phyloP scores from a whole-genome alignment of 257 asterid species.

The Solanum chiquidenum region DNA sequence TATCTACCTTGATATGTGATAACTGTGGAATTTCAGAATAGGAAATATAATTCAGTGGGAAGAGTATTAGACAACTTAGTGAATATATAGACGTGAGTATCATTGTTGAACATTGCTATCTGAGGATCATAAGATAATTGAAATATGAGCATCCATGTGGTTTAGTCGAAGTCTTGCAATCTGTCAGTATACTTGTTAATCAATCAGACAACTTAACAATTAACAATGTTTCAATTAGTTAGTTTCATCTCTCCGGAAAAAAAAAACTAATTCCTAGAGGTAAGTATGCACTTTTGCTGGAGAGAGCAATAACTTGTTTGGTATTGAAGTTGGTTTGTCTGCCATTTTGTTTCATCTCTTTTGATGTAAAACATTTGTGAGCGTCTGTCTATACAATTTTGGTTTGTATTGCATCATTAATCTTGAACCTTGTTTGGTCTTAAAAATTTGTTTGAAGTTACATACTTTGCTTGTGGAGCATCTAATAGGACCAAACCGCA shows the following conservation, averaged over 20 bases:
- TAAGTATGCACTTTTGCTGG: background rate
- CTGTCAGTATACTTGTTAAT: background rate
- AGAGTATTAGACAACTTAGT: background rate
- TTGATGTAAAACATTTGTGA: background rate
- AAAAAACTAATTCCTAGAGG: background rate
- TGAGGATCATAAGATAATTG: background rate
- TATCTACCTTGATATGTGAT: background rate
- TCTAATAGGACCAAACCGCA: background rate
- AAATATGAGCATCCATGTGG: background rate
- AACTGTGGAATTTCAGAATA: background rate
- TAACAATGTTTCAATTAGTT: background rate
- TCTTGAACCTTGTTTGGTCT: background rate
- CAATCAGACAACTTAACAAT: background rate
- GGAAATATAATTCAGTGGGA: background rate
- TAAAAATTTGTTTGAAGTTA: background rate
- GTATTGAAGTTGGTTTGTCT: background rate
- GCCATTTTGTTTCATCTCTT: background rate
- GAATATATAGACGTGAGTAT: background rate
- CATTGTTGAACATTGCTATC: background rate
- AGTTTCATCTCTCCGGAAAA: background rate
- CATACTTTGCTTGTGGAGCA: background rate
- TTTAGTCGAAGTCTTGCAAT: background rate
- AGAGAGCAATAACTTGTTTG: background rate
- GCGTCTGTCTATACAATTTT: background rate
- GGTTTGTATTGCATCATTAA: background rate